These are phyloP conservation scores for Puccinia horiana DNA, from an alignment of 1,284 basidiomycete genomes.

Conservation along the genomic window DNA sequence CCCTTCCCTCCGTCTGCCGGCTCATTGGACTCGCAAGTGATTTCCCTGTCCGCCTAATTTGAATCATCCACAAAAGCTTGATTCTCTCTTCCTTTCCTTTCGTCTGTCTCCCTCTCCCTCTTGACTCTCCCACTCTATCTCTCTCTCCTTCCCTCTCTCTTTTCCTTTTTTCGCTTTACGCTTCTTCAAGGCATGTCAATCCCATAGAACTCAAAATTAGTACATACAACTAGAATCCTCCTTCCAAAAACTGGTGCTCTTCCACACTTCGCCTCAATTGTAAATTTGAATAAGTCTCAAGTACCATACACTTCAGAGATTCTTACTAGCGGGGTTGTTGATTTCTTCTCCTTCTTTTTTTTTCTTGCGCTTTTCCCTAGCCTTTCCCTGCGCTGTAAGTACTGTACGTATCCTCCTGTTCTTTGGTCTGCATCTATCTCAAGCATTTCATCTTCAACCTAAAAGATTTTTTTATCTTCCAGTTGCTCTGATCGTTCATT, in stretches of 20 bases:
- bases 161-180: slow-evolving; percentile 7
- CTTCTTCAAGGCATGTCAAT: not conserved
- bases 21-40: slow-evolving; percentile 4
- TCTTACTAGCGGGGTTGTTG: not conserved
- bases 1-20: not conserved
- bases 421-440: not conserved
- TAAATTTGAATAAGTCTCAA: not conserved
- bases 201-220: not conserved
- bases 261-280: slow-evolving; percentile 1
- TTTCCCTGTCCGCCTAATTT: not conserved
- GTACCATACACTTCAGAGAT: not conserved
- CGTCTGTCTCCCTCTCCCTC: not conserved
- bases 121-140: not conserved
- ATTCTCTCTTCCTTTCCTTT: not conserved
- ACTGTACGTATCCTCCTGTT: slow-evolving; percentile 20
- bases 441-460: slow-evolving; percentile 29
- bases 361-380: not conserved
- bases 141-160: not conserved
- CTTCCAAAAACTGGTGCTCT: not conserved
- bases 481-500: slow-evolving; percentile 24
- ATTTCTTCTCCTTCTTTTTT: not conserved
- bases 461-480: slow-evolving; percentile 10
- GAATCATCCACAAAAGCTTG: not conserved
- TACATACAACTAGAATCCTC: no score
- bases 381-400: slow-evolving; percentile 33